Conservation (phyloP, 257 asterid genomes). For the Sherardia arvensis region DNA sequence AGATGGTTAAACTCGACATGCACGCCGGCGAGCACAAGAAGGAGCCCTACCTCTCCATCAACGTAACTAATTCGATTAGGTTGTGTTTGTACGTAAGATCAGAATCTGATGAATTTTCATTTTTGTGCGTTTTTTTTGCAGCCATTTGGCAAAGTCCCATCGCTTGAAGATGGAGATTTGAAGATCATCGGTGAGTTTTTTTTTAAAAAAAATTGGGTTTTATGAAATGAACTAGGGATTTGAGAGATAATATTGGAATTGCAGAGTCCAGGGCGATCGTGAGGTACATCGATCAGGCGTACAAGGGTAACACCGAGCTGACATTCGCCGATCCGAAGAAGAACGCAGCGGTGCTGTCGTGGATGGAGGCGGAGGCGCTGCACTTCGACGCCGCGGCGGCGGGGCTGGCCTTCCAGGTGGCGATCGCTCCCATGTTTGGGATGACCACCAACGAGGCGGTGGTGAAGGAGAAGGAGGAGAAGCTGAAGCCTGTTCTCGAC, state of each 20-base stretch:
- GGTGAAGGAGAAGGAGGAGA: conserved; percentile 23
- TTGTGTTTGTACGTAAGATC: too few species aligned
- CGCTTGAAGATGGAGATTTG: conserved; percentile 38
- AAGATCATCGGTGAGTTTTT: conserved; percentile 34
- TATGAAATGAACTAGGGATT: too few species aligned
- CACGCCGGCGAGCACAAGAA: conserved; percentile 36
- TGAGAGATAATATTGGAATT: too few species aligned
- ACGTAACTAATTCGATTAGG: conserved; percentile 20
- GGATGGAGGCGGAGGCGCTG: conserved; percentile 62
- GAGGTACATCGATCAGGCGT: conserved; percentile 33
- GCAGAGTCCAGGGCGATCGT: conserved; percentile 73
- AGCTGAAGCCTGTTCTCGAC: conserved; percentile 46
- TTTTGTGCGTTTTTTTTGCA: neutral
- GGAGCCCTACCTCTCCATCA: conserved; percentile 38
- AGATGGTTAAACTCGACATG: conserved; percentile 33
- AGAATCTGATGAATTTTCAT: neutral
- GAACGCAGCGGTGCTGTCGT: conserved; percentile 22
- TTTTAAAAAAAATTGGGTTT: too few species aligned
- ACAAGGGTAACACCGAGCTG: conserved; percentile 36
- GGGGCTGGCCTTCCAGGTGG: conserved; percentile 32
- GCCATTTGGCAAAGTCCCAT: conserved; percentile 51
- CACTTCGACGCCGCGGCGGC: conserved; percentile 32
- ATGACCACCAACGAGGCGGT: conserved; percentile 26
- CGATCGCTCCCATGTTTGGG: conserved; percentile 33
- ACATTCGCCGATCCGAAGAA: conserved; percentile 31